Evolutionary conservation across 2,329 filamentous ascomycete species (phyloP).

Genomic region (Massarina eburnea): DNA sequence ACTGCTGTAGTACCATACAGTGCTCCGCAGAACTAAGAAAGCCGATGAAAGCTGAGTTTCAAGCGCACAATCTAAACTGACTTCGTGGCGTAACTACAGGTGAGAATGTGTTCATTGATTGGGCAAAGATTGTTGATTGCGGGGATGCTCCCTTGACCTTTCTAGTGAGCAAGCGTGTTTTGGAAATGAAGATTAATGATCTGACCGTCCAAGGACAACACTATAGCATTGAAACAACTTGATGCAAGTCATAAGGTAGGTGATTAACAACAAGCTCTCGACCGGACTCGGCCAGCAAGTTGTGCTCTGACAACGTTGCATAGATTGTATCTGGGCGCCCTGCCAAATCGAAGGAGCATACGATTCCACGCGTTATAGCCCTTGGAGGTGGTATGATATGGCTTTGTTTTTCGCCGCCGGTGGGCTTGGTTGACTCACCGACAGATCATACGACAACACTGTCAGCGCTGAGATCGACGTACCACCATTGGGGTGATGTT

Average conservation of each 20-base stretch:
- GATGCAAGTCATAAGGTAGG: conserved; percentile 54
- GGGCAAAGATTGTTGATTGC: conserved; percentile 58
- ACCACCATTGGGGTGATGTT: conserved; percentile 55
- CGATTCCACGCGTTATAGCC: conserved; percentile 54
- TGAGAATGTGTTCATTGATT: conserved; percentile 49
- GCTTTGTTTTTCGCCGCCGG: not conserved
- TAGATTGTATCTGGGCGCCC: conserved; percentile 50
- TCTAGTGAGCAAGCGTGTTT: conserved; percentile 38
- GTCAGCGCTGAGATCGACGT: conserved; percentile 53
- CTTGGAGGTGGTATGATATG: conserved; percentile 46
- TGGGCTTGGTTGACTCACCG: not conserved
- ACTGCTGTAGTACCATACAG: too few species aligned
- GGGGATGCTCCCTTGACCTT: conserved; percentile 56
- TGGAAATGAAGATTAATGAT: not conserved
- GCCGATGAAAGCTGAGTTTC: too few species aligned
- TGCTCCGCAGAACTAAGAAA: too few species aligned
- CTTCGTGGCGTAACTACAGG: conserved; percentile 14
- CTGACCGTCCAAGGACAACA: conserved; percentile 49
- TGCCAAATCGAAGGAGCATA: conserved; percentile 49
- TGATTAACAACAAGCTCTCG: not conserved
- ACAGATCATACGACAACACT: conserved; percentile 58
- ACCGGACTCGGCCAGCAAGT: not conserved
- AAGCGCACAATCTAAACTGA: not conserved
- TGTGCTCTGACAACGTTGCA: not conserved
- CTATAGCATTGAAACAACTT: conserved; percentile 56